phyloP scores from a whole-genome alignment of 2,329 filamentous ascomycete genomes.

The Pseudopithomyces chartarum region DNA sequence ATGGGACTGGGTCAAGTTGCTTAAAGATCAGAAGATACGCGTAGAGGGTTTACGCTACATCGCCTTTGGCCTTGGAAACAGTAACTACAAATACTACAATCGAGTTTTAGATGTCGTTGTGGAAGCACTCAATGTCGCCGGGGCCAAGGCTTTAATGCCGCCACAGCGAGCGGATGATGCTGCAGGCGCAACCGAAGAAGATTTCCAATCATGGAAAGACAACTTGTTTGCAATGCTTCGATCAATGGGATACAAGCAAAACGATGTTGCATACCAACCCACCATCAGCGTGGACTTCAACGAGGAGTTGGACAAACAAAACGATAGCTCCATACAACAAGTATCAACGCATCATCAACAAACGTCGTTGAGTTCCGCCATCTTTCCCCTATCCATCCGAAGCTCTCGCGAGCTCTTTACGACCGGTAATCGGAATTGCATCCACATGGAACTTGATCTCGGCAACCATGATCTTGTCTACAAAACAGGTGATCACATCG shows the following conservation, averaged over 20 bases:
- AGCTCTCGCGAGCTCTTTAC: conserved; percentile 42
- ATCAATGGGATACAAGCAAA: conserved; percentile 39
- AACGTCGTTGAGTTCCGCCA: conserved; percentile 35
- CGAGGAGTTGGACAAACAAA: conserved; percentile 7
- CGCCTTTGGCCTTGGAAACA: conserved; percentile 54
- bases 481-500: conserved; percentile 52
- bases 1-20: conserved; percentile 41
- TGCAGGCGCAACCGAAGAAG: conserved; percentile 50
- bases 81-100: conserved; percentile 55
- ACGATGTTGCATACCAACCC: conserved; percentile 41
- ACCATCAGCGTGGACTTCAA: conserved; percentile 29
- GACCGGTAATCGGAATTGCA: conserved; percentile 44
- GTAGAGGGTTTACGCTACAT: conserved; percentile 44
- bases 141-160: conserved; percentile 38
- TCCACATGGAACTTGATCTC: conserved; percentile 50
- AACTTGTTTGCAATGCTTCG: conserved; percentile 39
- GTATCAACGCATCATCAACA: conserved; percentile 37
- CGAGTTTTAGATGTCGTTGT: conserved; percentile 46
- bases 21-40: conserved; percentile 21
- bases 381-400: conserved; percentile 38
- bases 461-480: conserved; percentile 44
- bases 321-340: conserved; percentile 16
- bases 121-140: conserved; percentile 36
- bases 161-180: conserved; percentile 49
- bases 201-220: conserved; percentile 51